Conservation (phyloP, 2,329 filamentous ascomycete genomes). For the Arthrobotrys megalospora region DNA sequence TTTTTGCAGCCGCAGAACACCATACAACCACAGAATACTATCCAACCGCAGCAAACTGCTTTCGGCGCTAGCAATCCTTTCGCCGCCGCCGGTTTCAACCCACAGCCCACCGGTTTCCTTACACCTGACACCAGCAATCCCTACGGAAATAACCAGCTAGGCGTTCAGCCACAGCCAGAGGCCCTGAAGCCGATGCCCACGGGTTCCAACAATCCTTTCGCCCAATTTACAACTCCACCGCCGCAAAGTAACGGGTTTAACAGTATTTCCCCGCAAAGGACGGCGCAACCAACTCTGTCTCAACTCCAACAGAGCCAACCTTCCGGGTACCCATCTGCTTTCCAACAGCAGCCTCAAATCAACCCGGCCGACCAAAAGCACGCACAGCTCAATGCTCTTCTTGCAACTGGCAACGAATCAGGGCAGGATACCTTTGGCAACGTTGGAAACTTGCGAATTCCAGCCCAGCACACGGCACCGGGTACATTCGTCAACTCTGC, state of each 20-base stretch:
- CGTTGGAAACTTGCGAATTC: conserved; percentile 94
- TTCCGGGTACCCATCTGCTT: conserved; percentile 57
- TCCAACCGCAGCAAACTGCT: conserved; percentile 70
- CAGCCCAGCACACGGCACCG: conserved; percentile 94
- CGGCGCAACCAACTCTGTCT: conserved; percentile 79
- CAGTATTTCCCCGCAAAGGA: conserved; percentile 71
- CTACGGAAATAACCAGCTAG: conserved; percentile 79
- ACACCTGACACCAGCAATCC: conserved; percentile 93
- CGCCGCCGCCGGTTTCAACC: conserved; percentile 56
- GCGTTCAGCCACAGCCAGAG: conserved; percentile 71
- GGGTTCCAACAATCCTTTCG: conserved; percentile 98
- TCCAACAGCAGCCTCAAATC: conserved; percentile 56
- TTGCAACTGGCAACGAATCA: conserved; percentile 80
- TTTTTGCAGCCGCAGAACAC: conserved; percentile 61
- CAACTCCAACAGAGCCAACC: conserved; percentile 64
- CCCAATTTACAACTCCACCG: conserved; percentile 68
- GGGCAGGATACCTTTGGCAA: conserved; percentile 98
- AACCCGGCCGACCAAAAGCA: conserved; percentile 68
- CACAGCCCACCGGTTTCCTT: conserved; percentile 73
- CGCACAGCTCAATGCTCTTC: conserved; percentile 85
- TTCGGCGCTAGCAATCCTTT: conserved; percentile 71
- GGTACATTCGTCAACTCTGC: conserved; percentile 97
- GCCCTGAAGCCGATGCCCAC: conserved; percentile 84
- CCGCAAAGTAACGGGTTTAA: conserved; percentile 75
- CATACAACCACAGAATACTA: conserved; percentile 50